A percentile compares a stretch with the other conserved stretches of the same genome.
Evolutionary conservation across 345 rosid species (phyloP).

Genomic region (Moricandia moricandioides): DNA sequence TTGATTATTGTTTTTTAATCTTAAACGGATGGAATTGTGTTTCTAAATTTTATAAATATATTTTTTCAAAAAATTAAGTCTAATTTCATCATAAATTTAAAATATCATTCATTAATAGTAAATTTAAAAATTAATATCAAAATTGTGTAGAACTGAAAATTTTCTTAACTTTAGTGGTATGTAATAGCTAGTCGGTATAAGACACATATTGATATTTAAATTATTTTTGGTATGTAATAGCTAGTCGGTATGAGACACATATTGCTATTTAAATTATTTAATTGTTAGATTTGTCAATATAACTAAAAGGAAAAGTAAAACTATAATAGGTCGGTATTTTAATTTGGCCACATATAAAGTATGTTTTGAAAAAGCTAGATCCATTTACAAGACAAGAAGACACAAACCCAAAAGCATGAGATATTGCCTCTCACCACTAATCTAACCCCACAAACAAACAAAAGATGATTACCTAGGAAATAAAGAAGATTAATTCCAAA

Average conservation of each 20-base stretch:
- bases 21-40: too few relatives aligned
- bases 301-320: neutral
- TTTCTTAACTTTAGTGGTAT: neutral
- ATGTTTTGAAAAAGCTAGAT: constrained; percentile 31
- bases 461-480: neutral
- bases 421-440: constrained; percentile 34
- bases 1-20: too few relatives aligned
- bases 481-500: neutral
- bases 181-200: neutral
- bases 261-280: neutral
- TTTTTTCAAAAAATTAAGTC: too few relatives aligned
- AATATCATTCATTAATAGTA: too few relatives aligned
- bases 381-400: constrained; percentile 45
- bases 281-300: neutral
- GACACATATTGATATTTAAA: neutral
- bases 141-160: too few relatives aligned
- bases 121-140: too few relatives aligned
- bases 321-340: constrained; percentile 13
- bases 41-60: too few relatives aligned
- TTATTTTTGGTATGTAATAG: too few relatives aligned
- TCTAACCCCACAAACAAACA: constrained; percentile 19
- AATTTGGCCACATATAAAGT: constrained; percentile 29
- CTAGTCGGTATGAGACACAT: neutral
- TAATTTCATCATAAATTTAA: too few relatives aligned
- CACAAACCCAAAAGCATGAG: constrained; percentile 39